phyloP scores from a whole-genome alignment of 1,284 basidiomycete genomes.

The Marasmius oreades region DNA sequence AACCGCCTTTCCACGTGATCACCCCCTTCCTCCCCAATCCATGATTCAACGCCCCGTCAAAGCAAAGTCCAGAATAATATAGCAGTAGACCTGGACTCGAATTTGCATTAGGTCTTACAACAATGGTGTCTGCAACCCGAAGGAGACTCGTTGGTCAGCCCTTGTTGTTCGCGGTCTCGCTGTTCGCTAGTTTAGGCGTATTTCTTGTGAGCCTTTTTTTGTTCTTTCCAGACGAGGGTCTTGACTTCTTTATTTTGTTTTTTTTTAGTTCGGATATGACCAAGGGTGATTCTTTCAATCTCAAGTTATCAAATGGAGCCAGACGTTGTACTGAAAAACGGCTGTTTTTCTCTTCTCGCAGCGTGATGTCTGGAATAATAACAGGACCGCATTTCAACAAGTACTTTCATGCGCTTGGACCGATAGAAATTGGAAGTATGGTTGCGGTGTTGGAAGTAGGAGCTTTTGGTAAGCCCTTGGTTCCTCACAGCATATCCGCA shows the following conservation, averaged over 20 bases:
- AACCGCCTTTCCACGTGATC: too few species aligned
- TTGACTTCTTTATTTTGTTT: slow-evolving; percentile 6
- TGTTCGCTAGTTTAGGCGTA: slow-evolving; percentile 85
- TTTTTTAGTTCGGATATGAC: slow-evolving; percentile 81
- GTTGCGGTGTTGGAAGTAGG: slow-evolving; percentile 92
- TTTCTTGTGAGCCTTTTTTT: slow-evolving; percentile 61
- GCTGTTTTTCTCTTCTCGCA: slow-evolving; percentile 22
- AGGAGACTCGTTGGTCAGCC: slow-evolving; percentile 73
- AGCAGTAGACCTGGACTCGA: too few species aligned
- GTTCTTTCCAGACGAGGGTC: not conserved
- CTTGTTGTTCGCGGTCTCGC: slow-evolving; percentile 77
- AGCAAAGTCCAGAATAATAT: too few species aligned
- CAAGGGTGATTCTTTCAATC: slow-evolving; percentile 75
- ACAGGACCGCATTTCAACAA: slow-evolving; percentile 89
- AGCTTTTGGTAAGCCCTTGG: slow-evolving; percentile 87
- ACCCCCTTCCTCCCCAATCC: too few species aligned
- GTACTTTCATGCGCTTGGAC: slow-evolving; percentile 77
- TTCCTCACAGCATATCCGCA: too few species aligned
- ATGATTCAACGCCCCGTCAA: too few species aligned
- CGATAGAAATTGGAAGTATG: slow-evolving; percentile 77
- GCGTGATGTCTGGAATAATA: slow-evolving; percentile 90
- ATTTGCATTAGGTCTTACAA: not conserved
- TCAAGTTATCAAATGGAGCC: too few species aligned
- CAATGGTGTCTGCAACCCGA: slow-evolving; percentile 20
- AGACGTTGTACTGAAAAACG: too few species aligned